Percentiles rank a stretch among this genome's conserved stretches.
Conservation (phyloP, 2,329 filamentous ascomycete genomes). For the Alternaria sp. region DNA sequence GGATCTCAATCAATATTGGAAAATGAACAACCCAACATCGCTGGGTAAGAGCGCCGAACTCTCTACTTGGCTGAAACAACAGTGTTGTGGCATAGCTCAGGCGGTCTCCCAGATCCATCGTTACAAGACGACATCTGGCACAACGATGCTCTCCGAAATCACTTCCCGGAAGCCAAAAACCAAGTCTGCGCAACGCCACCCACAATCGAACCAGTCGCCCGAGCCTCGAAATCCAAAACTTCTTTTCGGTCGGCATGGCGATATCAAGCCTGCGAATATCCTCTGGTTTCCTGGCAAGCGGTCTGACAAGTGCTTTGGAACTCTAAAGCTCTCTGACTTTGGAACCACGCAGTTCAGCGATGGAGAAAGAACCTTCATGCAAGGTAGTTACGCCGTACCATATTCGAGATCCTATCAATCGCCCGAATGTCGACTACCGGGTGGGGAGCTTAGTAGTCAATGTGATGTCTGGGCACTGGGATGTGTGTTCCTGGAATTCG, state of each 20-base stretch:
- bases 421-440: conserved; percentile 3
- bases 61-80: conserved; percentile 8
- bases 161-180: neutral
- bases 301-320: neutral
- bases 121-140: neutral
- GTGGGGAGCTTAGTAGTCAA: neutral
- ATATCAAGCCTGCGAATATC: conserved; percentile 12
- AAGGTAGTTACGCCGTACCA: neutral
- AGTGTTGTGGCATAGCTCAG: conserved; percentile 7
- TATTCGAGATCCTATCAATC: neutral
- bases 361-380: neutral
- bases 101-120: conserved; percentile 10
- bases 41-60: neutral
- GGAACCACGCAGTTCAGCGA: conserved; percentile 8
- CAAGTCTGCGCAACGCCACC: neutral
- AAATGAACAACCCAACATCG: neutral
- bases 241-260: conserved; percentile 9
- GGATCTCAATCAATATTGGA: conserved; percentile 15
- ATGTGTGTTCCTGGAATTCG: conserved; percentile 81
- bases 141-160: neutral
- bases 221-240: neutral
- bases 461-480: conserved; percentile 88
- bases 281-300: neutral
- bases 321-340: conserved; percentile 14
- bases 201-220: too few species aligned